Percentiles rank a stretch among this genome's conserved stretches.
Evolutionary conservation across 192 early-diverging fungal genomes (phyloP).

Genomic region (Funneliformis mosseae): DNA sequence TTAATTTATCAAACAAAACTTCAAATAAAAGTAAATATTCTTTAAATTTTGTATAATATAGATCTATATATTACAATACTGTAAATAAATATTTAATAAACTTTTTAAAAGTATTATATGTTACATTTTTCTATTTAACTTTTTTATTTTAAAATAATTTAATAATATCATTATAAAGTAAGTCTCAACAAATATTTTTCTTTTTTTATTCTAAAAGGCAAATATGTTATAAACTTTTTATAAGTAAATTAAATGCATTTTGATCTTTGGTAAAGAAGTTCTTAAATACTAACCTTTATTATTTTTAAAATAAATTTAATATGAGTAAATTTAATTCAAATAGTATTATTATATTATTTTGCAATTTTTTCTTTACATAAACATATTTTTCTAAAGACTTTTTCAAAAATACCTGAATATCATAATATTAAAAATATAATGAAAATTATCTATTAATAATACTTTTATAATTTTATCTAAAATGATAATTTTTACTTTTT

Average conservation of each 20-base stretch:
- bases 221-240: background rate
- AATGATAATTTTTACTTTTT: too few relatives aligned
- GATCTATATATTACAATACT: background rate
- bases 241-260: background rate
- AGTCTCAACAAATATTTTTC: background rate
- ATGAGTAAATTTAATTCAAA: too few relatives aligned
- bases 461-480: too few relatives aligned
- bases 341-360: too few relatives aligned
- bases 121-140: background rate
- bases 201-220: background rate
- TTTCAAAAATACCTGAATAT: too few relatives aligned
- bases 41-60: background rate
- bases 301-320: too few relatives aligned
- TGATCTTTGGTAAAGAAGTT: too few relatives aligned
- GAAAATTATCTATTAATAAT: too few relatives aligned
- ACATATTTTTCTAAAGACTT: too few relatives aligned
- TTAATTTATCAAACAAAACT: background rate
- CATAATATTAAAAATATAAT: too few relatives aligned
- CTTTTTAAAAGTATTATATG: background rate
- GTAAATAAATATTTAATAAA: background rate
- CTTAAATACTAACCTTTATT: too few relatives aligned
- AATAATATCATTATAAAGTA: conserved; percentile 8
- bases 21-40: background rate
- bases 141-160: background rate
- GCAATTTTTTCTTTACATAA: too few relatives aligned